Base-by-base conservation (phyloP, 2,329 filamentous ascomycete species). In the Cercospora sesami region DNA sequence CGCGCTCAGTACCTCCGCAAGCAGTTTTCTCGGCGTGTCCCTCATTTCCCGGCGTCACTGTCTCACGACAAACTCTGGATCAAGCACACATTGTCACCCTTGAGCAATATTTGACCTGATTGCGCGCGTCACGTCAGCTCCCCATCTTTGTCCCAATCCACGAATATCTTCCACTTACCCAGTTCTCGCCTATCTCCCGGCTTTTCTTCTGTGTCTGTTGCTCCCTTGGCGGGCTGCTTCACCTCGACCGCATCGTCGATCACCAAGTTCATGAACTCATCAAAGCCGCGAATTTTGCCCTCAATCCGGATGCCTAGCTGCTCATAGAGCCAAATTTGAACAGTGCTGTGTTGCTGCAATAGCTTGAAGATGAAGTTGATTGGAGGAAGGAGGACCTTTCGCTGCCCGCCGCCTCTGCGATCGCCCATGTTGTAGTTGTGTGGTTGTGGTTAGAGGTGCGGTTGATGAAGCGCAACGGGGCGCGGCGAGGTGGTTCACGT, bases 181-280 rank as follows among this genome's bases (percentile, higher is more conserved):
- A 39, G 26, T 21, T 55, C 69, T 65, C 60, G 69, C 71, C 71
- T 33, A 69, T 59, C 64, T 69, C 68, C 59, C 62, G 68, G 59
- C 69, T 70, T 69, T 30, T 68, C 71, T 64, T 68, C 67, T 12
- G 65, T 73, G 63, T 70, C 53, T 3, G 45, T 58, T 4, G 26
- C 23, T 30, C 71, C 71, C 65, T 73, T 73, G 14, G 39, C 71
- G 16, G 69, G 66, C 68, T 73, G 71, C 80, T 90, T 91, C 55
- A 99, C 93, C 82, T 98, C 94, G 66, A 97, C 89, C 31, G 95
- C 95, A 75, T 99, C 93, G 78, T 99, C 95, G 73, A 97, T 87
- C 45, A 98, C 95, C 60, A 99, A 85, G 83, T 99, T 99, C 94
- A 99, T 97, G 83, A 98, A 99, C 81, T 99, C 95, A 79, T 99